Conservation (phyloP, 192 early-diverging fungal genomes). For the Geranomyces michiganensis region DNA sequence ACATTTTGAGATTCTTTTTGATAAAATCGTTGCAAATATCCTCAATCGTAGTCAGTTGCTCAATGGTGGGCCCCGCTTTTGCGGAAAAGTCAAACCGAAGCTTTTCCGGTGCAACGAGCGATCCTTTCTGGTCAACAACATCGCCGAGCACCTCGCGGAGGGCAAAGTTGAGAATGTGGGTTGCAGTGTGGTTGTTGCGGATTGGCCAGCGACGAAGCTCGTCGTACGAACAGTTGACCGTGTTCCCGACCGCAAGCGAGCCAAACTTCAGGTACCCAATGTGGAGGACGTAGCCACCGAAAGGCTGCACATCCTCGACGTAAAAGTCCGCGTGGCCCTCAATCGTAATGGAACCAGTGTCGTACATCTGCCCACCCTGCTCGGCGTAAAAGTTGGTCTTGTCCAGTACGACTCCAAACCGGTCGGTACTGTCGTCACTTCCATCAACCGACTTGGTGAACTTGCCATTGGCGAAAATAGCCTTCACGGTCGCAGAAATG, state of each 20-base stretch:
- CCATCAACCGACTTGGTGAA: constrained; percentile 44
- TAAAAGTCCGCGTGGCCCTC: constrained; percentile 85
- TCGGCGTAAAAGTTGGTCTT: constrained; percentile 98
- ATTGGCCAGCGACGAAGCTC: constrained; percentile 86
- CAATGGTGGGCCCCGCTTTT: constrained; percentile 62
- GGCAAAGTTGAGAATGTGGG: constrained; percentile 95
- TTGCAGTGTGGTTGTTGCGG: constrained; percentile 95
- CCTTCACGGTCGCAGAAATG: constrained; percentile 75
- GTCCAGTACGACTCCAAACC: constrained; percentile 90
- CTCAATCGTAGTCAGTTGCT: constrained; percentile 76
- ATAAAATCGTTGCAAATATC: constrained; percentile 78
- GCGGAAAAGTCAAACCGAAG: constrained; percentile 94
- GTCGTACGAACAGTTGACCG: constrained; percentile 82
- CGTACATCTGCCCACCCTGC: constrained; percentile 94
- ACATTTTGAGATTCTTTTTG: constrained; percentile 72
- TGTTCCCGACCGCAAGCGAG: constrained; percentile 65
- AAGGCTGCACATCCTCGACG: constrained; percentile 91
- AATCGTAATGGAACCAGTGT: constrained; percentile 83
- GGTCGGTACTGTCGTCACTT: constrained; percentile 59
- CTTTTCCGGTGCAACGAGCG: constrained; percentile 93
- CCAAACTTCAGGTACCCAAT: constrained; percentile 94
- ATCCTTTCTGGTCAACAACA: constrained; percentile 90
- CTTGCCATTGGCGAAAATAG: constrained; percentile 69
- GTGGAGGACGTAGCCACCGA: constrained; percentile 94
- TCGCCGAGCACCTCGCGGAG: constrained; percentile 83